A percentile compares a stretch with the other conserved stretches of the same genome.
phyloP scores from a whole-genome alignment of 2,329 filamentous ascomycete genomes.

The Albifimbria verrucaria region DNA sequence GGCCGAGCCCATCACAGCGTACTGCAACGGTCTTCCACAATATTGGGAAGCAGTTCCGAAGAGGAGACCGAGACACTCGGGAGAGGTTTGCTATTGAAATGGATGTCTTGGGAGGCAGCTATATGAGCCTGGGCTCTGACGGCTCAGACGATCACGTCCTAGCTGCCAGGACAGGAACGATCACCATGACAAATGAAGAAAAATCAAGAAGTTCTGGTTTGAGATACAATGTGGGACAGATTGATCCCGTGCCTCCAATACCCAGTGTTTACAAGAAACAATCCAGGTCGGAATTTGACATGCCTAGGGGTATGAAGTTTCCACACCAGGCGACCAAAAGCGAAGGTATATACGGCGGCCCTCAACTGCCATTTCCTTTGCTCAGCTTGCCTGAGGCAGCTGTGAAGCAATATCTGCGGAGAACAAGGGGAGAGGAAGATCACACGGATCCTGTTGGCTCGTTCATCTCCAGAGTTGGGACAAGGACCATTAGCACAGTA shows the following conservation, averaged over 20 bases:
- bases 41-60: constrained; percentile 23
- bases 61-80: background rate
- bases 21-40: constrained; percentile 19
- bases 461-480: constrained; percentile 24
- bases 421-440: constrained; percentile 33
- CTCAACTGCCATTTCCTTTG: constrained; percentile 30
- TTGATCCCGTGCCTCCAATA: too few relatives aligned
- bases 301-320: too few relatives aligned
- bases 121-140: constrained; percentile 28
- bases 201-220: background rate
- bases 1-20: constrained; percentile 13
- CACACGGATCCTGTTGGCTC: constrained; percentile 26
- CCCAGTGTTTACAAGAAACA: too few relatives aligned
- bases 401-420: constrained; percentile 26
- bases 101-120: constrained; percentile 21
- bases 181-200: background rate
- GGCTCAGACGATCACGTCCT: background rate
- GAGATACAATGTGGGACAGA: too few relatives aligned
- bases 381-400: constrained; percentile 36
- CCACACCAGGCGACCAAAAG: too few relatives aligned
- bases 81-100: constrained; percentile 16
- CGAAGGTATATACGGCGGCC: constrained; percentile 18
- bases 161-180: background rate
- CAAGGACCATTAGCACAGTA: constrained; percentile 26
- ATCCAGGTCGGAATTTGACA: too few relatives aligned